Percentiles rank a stretch among this genome's conserved stretches.
These are phyloP conservation scores for Linnemannia exigua DNA, from an alignment of 192 early-diverging fungal genomes.

Conservation along the genomic window DNA sequence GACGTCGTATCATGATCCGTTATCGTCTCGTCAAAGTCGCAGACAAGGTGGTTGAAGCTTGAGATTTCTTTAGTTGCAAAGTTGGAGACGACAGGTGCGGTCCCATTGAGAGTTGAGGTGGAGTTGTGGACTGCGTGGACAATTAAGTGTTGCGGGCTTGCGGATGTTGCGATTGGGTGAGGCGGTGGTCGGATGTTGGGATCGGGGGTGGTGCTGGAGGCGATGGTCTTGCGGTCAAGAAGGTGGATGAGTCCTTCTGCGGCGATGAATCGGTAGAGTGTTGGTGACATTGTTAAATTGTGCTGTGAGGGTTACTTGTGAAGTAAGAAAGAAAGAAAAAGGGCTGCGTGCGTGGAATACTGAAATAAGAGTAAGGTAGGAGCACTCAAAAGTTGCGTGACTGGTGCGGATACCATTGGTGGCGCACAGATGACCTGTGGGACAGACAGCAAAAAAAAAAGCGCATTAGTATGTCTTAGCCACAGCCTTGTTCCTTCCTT, in stretches of 20 bases:
- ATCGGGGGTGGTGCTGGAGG: background rate
- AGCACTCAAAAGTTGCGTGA: background rate
- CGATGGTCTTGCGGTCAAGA: slow-evolving; percentile 11
- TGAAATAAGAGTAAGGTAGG: background rate
- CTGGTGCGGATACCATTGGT: background rate
- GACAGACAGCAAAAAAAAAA: background rate
- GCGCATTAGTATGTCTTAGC: no score
- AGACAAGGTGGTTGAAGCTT: slow-evolving; percentile 44
- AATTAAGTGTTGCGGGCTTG: background rate
- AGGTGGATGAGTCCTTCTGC: slow-evolving; percentile 41
- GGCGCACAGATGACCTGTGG: background rate
- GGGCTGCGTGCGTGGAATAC: background rate
- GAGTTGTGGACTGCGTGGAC: slow-evolving; percentile 16
- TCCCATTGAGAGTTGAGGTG: background rate
- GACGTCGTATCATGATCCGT: slow-evolving; percentile 55
- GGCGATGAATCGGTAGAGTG: slow-evolving; percentile 36
- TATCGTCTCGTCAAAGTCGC: slow-evolving; percentile 56
- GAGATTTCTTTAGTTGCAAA: slow-evolving; percentile 3
- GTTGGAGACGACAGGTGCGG: background rate
- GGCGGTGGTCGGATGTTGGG: background rate
- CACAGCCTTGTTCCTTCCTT: no score
- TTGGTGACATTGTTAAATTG: slow-evolving; percentile 17
- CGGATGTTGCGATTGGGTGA: background rate
- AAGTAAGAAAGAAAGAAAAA: background rate
- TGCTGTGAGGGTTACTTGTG: background rate